Evolutionary conservation across 345 rosid genomes (phyloP).

Genomic region (Linum lewisii): DNA sequence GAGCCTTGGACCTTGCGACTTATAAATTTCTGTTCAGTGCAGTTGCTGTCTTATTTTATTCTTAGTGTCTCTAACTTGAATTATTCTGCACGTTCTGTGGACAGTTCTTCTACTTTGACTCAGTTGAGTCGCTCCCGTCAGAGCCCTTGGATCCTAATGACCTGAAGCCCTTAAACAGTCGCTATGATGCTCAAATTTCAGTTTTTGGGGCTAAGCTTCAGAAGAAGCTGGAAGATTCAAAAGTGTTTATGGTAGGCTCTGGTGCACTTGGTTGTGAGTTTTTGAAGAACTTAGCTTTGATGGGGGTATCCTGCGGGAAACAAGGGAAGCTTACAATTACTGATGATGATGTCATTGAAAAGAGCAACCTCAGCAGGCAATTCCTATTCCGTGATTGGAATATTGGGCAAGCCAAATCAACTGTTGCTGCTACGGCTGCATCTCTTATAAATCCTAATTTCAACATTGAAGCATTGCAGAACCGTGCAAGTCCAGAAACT

Average conservation of each 20-base stretch:
- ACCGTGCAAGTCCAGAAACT: conserved; percentile 91
- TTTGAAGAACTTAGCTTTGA: conserved; percentile 83
- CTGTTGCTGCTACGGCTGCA: conserved; percentile 96
- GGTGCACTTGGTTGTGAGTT: conserved; percentile 99
- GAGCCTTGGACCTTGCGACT: not conserved
- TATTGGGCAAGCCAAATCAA: conserved; percentile 97
- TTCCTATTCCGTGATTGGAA: conserved; percentile 99
- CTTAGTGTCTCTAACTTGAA: conserved; percentile 10
- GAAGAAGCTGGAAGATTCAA: conserved; percentile 86
- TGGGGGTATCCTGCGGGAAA: conserved; percentile 89
- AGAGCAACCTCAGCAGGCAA: conserved; percentile 98
- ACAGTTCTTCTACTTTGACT: conserved; percentile 96
- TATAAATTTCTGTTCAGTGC: too few species aligned
- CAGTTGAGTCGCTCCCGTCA: conserved; percentile 82
- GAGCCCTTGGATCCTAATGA: conserved; percentile 64
- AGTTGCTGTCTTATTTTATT: not conserved
- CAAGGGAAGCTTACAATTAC: conserved; percentile 82
- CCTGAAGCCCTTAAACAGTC: conserved; percentile 60
- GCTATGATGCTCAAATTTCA: conserved; percentile 95
- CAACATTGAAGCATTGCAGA: conserved; percentile 81
- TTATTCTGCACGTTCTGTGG: conserved; percentile 10
- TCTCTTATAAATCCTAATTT: conserved; percentile 58
- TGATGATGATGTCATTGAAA: conserved; percentile 99
- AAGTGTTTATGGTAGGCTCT: conserved; percentile 76
- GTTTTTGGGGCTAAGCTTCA: conserved; percentile 93